Evolutionary conservation across 768 basidiomycete species (phyloP), one percentile per base, ranked within the genome.

Genomic region (Megacollybia marginata): DNA sequence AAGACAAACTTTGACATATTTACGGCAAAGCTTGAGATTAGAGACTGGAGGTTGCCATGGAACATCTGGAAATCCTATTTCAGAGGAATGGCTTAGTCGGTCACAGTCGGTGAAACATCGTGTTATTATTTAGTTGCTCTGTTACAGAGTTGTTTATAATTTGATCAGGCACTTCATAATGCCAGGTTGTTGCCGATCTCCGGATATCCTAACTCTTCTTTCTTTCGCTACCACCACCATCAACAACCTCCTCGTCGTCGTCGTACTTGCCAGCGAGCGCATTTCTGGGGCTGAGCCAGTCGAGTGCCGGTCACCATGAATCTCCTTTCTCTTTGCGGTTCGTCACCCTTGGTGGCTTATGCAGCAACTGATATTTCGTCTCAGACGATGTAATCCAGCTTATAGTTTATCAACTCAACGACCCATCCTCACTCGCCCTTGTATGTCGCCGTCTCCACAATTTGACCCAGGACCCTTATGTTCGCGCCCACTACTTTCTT

Each of bases 31-130:
- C 57, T 91, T 59, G 83, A 82, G 66, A 50, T 68, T 58, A 74
- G 79, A 64, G 83, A 86, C 62, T 91, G 91, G 82, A 79, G 77
- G 69, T 66, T 92, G 57, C 79, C 91, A 47, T 88, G 82, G 82
- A 73, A 75, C 59, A 54, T 58, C 49, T 76, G 71, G 73, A 64
- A 64, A 56, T 59, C 65, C 49, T 71, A 70, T 59, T 68, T 68
- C 55, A 70, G 61, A 61, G 61, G 65, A 55, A 53, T 28, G 23
- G 23, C 23, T 28, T 28, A 28, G 23, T 6, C 23, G 23, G 23
- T 28, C 23, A 28, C 23, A 28, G 23, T 28, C 23, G 23, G 23
- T 28, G 23, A 28, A 28, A 28, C 23, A 6, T 28, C 23, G 23
- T 28, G 23, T 28, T 28, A 6, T 28, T 28, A 28, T 28, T 28